phyloP scores from a whole-genome alignment of 768 basidiomycete species.

The Lactarius evosmus region DNA sequence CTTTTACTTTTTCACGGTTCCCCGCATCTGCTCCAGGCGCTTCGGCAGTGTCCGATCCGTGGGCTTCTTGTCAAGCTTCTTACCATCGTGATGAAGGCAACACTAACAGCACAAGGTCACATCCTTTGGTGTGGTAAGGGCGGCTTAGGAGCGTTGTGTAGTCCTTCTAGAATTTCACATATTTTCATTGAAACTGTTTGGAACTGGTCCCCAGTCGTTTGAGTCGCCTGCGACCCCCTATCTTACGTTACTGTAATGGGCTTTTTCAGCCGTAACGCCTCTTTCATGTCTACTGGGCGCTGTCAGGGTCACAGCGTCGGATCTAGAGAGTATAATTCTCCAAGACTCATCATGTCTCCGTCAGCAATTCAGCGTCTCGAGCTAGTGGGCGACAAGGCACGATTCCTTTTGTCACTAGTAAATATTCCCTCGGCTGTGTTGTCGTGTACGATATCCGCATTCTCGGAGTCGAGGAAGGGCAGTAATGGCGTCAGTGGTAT shows the following conservation, averaged over 20 bases:
- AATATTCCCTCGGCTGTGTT: not conserved
- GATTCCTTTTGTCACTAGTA: not conserved
- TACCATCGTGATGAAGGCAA: not conserved
- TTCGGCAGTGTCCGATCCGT: not conserved
- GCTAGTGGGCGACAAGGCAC: not conserved
- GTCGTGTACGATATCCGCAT: not conserved
- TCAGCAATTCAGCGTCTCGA: not conserved
- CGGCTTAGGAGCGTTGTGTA: not conserved
- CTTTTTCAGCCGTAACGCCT: not conserved
- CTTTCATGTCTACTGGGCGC: not conserved
- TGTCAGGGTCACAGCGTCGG: not conserved
- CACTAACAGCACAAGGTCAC: not conserved
- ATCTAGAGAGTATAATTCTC: not conserved
- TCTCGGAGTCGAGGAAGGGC: not conserved
- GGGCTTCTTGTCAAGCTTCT: not conserved
- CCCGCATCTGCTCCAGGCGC: not conserved
- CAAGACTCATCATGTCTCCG: not conserved
- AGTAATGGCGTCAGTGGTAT: not conserved
- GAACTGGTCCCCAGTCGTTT: not conserved
- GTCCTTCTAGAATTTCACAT: not conserved
- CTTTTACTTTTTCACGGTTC: too few relatives aligned
- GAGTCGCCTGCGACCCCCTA: not conserved
- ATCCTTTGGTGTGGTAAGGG: not conserved
- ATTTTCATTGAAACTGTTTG: not conserved
- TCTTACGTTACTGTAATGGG: not conserved